Conservation (phyloP, 2,329 filamentous ascomycete genomes). For the Plenodomus tracheiphilus region DNA sequence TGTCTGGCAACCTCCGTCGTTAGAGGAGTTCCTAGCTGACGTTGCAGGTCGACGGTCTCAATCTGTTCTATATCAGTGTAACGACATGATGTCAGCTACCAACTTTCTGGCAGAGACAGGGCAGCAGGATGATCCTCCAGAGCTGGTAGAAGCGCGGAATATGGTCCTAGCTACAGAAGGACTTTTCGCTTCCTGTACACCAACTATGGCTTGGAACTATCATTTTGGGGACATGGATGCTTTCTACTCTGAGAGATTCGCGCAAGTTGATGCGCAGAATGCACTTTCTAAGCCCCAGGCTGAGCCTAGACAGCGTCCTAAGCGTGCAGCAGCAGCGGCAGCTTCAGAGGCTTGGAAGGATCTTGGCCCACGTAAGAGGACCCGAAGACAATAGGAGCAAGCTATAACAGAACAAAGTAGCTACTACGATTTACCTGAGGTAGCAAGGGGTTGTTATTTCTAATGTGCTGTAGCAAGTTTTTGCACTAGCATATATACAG, state of each 20-base stretch:
- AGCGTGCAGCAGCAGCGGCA: conserved; percentile 8
- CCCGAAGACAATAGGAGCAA: neutral
- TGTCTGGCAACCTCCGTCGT: conserved; percentile 9
- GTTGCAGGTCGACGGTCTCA: conserved; percentile 7
- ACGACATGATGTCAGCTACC: conserved; percentile 13
- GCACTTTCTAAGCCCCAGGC: conserved; percentile 7
- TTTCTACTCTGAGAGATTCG: conserved; percentile 19
- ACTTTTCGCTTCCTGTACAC: conserved; percentile 10
- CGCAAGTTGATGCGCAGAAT: conserved; percentile 13
- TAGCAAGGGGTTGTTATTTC: no score
- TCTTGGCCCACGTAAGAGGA: conserved; percentile 7
- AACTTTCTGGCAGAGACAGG: conserved; percentile 15
- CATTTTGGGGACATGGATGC: conserved; percentile 17
- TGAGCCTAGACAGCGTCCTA: conserved; percentile 6
- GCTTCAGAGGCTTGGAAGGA: conserved; percentile 12
- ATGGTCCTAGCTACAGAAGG: conserved; percentile 13
- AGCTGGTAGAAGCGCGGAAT: conserved; percentile 13
- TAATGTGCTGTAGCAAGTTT: no score
- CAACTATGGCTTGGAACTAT: conserved; percentile 20
- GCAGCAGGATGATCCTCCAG: conserved; percentile 11
- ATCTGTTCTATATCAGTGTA: conserved; percentile 12
- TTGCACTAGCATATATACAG: no score
- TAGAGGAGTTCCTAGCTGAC: conserved; percentile 11
- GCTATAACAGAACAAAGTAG: neutral
- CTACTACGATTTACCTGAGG: conserved; percentile 41